Base-by-base conservation (phyloP, 2,329 filamentous ascomycete species). In the Periconia sp. region DNA sequence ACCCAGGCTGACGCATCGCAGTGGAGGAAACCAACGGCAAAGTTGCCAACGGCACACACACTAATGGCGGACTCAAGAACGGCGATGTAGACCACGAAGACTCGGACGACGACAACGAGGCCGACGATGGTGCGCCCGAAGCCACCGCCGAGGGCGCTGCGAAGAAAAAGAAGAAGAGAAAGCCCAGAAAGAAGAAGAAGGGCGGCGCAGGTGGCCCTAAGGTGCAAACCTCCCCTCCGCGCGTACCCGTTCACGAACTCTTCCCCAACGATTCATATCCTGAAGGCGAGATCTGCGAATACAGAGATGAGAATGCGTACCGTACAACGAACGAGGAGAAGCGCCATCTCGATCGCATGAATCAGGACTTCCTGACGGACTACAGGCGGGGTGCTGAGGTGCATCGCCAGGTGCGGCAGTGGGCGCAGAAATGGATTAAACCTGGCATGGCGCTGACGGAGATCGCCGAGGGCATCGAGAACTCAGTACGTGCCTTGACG, bases 381-480 rank as follows among this genome's bases (percentile, higher is more conserved):
- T 95, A 92, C 69, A 85, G 90, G 49, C 82, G 92, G 60, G 89
- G 84, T 33, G 88, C 89, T n/a, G 89, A 95, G 72, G 83, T 89
- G n/a, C 90, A 95, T 69, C 84, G 90, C 43, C 88, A 95, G 67
- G 89, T 94, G 43, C 85, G 90, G 36, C 85, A 90, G 69, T 92
- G 88, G 80, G 89, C 88, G 3, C 85, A 89, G 71, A 85, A 86
- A 66, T 85, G 79, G 63, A 88, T 94, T 64, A 87, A 87, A 75
- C 90, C 90, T 1, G 90, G 90, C 34, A 85, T 89, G 78, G 82
- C 80, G 5, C 73, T 95, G 64, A 90, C 86, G 3, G 85, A 91
- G 68, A 92, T 95, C 55, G 88, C 89, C 7, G 86, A 92, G 66
- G 86, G 85, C n/a, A 95, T 95, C 58, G 90, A 95, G 70, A 83